Evolutionary conservation across 2,329 filamentous ascomycete species (phyloP), one percentile per base, ranked within the genome.

Genomic region (Coniochaeta sp.): DNA sequence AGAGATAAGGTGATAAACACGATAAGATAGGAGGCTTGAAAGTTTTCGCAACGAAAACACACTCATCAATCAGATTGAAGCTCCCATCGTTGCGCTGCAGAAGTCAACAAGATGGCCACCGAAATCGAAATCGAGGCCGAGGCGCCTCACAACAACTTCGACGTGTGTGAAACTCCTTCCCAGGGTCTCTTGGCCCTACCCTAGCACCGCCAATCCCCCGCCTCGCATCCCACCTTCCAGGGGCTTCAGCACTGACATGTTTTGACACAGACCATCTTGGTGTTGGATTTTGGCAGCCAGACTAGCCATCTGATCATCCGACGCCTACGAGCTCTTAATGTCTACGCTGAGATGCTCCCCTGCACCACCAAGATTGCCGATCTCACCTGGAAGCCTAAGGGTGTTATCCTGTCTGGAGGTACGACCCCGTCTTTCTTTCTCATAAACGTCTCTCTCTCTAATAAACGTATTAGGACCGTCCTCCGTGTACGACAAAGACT

Each of bases 291-390:
- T 57, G 61, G 61, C 36, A 58, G 54, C 34, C 61, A 62, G 38
- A 61, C 59, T 2, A 60, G 44, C 32, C 62, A 63, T 54, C 40
- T 63, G 32, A 62, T 63, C 22, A 36, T 59, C 24, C 62, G 65
- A 57, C 57, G 62, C 24, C 58, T 64, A 9, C 42, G 62, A 42
- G 28, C 40, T 4, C 61, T 63, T 62, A 68, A 67, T 61, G 67
- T 73, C 72, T 96, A 90, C 79, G 86, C 86, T 63, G 92, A 96
- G 78, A 89, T 96, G 87, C 85, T 96, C 50, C 90, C 90, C 24
- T 96, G 92, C 75, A 96, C 89, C 54, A 87, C 89, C 68, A 93
- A 93, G 79, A 75, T 96, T 24, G 78, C 84, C 7, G 90, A 95
- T 60, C 81, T 96, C 36, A 72, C 80, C 55, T 96, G 84, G 80